Conservation (phyloP, 768 basidiomycete species). For the Thelephora aurantiotincta region DNA sequence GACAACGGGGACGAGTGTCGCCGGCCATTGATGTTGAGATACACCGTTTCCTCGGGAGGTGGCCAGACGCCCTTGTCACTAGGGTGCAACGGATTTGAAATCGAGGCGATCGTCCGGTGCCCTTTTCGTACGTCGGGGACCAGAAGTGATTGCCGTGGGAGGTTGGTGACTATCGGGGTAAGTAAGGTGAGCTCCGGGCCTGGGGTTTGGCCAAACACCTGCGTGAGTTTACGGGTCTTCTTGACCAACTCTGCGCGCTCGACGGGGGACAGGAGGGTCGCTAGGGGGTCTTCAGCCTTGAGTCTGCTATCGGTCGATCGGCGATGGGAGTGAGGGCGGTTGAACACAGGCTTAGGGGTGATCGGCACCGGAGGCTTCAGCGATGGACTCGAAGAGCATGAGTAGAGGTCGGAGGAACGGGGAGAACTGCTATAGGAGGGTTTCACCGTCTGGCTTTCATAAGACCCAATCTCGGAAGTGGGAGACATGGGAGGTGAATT, state of each 20-base stretch:
- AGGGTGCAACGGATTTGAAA: not conserved
- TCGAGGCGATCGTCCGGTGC: not conserved
- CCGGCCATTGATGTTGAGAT: conserved; percentile 18
- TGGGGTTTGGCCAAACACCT: conserved; percentile 63
- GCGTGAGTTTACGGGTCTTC: conserved; percentile 66
- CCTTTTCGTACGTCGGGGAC: not conserved
- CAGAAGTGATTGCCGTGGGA: not conserved
- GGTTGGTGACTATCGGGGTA: not conserved
- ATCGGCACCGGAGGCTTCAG: conserved; percentile 31
- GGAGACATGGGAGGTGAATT: conserved; percentile 5
- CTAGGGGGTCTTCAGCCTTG: conserved; percentile 19
- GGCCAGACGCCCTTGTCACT: conserved; percentile 16
- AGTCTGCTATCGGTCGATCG: conserved; percentile 3
- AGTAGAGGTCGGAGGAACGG: conserved; percentile 17
- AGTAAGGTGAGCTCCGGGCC: conserved; percentile 4
- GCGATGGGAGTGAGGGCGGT: conserved; percentile 12
- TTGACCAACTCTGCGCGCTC: conserved; percentile 62
- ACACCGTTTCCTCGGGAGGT: conserved; percentile 17
- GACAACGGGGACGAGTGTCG: conserved; percentile 43
- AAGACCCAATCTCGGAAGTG: not conserved
- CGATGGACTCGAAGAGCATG: conserved; percentile 13
- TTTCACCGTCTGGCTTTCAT: conserved; percentile 4
- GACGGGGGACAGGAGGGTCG: conserved; percentile 42
- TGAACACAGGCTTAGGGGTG: conserved; percentile 32
- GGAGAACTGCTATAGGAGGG: conserved; percentile 10